Conservation (phyloP, 495 filamentous ascomycete genomes). For the Trichoderma orchidacearum region DNA sequence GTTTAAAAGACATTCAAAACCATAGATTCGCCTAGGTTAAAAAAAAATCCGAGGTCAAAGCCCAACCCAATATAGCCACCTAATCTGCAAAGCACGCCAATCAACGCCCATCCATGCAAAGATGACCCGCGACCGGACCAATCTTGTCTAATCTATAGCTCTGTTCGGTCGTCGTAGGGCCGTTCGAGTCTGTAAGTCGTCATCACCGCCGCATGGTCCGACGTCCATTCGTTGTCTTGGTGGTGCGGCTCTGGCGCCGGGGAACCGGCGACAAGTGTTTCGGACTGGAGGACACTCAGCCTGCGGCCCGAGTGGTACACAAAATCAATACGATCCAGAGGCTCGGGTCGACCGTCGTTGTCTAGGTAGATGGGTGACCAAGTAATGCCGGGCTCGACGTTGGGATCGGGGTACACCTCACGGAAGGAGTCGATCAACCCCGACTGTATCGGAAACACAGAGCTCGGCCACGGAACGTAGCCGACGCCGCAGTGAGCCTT, state of each 20-base stretch:
- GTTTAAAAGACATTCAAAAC: no score
- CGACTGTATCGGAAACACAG: background rate
- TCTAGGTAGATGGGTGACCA: background rate
- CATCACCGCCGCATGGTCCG: background rate
- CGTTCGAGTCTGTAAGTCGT: background rate
- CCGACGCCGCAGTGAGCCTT: background rate
- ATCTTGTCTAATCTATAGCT: background rate
- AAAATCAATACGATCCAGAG: background rate
- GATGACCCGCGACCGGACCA: background rate
- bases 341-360: background rate
- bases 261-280: background rate
- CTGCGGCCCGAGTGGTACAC: background rate
- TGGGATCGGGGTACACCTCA: background rate
- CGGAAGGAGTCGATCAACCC: background rate
- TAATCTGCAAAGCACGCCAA: background rate
- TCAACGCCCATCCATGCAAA: background rate
- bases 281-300: background rate
- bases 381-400: background rate
- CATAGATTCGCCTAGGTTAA: background rate
- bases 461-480: background rate
- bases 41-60: background rate
- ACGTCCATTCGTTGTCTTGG: background rate
- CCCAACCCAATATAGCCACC: background rate
- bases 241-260: background rate
- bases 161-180: background rate